phyloP scores from a whole-genome alignment of 2,329 filamentous ascomycete genomes.

The Aspergillus sp. region DNA sequence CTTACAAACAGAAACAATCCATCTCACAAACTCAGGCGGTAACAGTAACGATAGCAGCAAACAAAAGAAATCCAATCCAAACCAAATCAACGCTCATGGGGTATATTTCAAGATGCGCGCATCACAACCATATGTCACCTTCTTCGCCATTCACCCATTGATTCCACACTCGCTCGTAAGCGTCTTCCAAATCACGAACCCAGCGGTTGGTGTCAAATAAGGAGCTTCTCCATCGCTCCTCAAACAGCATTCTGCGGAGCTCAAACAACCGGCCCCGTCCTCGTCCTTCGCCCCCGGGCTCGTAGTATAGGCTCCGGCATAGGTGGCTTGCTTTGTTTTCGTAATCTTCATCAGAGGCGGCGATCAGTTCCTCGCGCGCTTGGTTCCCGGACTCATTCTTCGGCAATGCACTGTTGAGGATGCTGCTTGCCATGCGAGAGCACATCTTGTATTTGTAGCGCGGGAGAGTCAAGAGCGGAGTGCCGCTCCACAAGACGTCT shows the following conservation, averaged over 20 bases:
- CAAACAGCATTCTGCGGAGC: constrained; percentile 77
- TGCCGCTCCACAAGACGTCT: constrained; percentile 94
- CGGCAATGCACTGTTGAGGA: constrained; percentile 84
- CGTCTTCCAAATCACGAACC: constrained; percentile 84
- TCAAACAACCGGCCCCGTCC: constrained; percentile 69
- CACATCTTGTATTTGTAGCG: constrained; percentile 99
- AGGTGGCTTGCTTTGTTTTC: constrained; percentile 73
- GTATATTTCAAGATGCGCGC: constrained; percentile 34
- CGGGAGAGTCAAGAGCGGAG: constrained; percentile 84
- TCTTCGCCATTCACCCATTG: constrained; percentile 82
- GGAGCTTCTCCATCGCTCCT: constrained; percentile 79
- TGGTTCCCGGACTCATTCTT: constrained; percentile 64
- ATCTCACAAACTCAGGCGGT: neutral
- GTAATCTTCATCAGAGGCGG: constrained; percentile 75
- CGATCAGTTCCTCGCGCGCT: constrained; percentile 75
- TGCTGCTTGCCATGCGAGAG: constrained; percentile 94
- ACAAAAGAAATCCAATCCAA: constrained; percentile 22
- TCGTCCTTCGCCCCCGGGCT: constrained; percentile 33
- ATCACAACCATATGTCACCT: constrained; percentile 85
- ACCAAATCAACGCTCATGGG: constrained; percentile 34
- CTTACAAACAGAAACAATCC: neutral
- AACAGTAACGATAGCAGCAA: neutral
- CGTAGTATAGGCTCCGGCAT: constrained; percentile 64
- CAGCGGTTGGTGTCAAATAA: constrained; percentile 90
- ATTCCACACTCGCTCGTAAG: constrained; percentile 85